Evolutionary conservation across 768 basidiomycete genomes (phyloP).

Genomic region (Leccinum aurantiacum): DNA sequence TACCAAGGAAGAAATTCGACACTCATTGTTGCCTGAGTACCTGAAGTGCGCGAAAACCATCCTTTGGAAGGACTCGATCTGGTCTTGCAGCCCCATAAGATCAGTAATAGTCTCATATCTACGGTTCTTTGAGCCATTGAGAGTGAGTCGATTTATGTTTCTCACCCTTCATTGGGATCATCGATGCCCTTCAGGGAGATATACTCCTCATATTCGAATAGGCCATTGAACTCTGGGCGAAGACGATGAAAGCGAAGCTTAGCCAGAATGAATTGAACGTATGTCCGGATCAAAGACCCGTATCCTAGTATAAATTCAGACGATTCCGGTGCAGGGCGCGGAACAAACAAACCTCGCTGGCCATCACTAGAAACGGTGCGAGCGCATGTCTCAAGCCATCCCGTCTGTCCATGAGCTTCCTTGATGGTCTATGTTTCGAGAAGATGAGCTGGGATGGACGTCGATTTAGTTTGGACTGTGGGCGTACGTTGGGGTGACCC

Average conservation of each 20-base stretch:
- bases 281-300: conserved; percentile 92
- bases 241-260: conserved; percentile 96
- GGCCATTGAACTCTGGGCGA: conserved; percentile 95
- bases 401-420: conserved; percentile 91
- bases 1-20: conserved; percentile 89
- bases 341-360: conserved; percentile 55
- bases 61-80: conserved; percentile 98
- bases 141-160: conserved; percentile 3
- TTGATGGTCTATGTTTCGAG: conserved; percentile 74
- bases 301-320: conserved; percentile 60
- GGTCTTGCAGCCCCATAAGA: conserved; percentile 96
- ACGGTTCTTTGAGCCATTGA: conserved; percentile 30
- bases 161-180: conserved; percentile 96
- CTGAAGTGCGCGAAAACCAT: conserved; percentile 95
- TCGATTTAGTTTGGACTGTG: conserved; percentile 3
- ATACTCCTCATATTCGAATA: conserved; percentile 99
- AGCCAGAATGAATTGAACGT: conserved; percentile 92
- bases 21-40: conserved; percentile 91
- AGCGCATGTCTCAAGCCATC: conserved; percentile 97
- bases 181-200: conserved; percentile 97
- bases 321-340: background rate
- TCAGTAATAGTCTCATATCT: conserved; percentile 98
- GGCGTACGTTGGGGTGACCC: conserved; percentile 84
- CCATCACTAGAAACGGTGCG: conserved; percentile 82
- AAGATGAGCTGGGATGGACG: conserved; percentile 9